These are phyloP conservation scores for Umbelopsis ramanniana DNA, from an alignment of 192 early-diverging fungal species.

Conservation along the genomic window DNA sequence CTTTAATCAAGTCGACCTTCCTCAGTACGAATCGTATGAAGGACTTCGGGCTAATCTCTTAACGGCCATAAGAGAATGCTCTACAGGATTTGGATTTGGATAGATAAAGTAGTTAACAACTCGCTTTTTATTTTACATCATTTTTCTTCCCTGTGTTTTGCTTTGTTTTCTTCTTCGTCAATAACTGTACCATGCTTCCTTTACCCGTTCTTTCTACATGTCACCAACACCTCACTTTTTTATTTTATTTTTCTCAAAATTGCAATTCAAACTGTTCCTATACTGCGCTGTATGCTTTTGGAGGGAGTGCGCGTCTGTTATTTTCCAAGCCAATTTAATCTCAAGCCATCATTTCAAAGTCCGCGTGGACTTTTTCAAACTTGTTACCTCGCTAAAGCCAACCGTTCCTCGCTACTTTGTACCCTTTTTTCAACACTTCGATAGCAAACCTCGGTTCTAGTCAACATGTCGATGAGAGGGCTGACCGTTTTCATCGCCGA, in stretches of 20 bases:
- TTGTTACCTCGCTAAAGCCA: too few relatives aligned
- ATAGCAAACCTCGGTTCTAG: neutral
- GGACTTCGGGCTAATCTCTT: slow-evolving; percentile 79
- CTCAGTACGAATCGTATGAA: slow-evolving; percentile 92
- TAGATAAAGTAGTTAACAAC: slow-evolving; percentile 38
- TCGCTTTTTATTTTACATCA: neutral
- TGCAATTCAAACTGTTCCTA: neutral
- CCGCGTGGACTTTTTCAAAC: too few relatives aligned
- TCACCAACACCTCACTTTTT: neutral
- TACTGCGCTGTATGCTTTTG: neutral
- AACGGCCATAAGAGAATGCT: slow-evolving; percentile 90
- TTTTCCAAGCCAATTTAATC: too few relatives aligned
- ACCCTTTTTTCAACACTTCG: neutral
- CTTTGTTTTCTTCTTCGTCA: neutral
- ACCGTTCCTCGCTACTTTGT: neutral
- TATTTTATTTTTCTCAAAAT: neutral
- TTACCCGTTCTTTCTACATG: neutral
- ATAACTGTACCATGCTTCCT: slow-evolving; percentile 8
- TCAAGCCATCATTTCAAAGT: too few relatives aligned
- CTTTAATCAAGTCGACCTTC: slow-evolving; percentile 98
- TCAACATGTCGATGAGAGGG: slow-evolving; percentile 74
- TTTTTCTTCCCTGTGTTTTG: neutral
- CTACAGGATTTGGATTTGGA: slow-evolving; percentile 89
- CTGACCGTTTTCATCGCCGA: slow-evolving; percentile 97
- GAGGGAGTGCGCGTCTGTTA: too few relatives aligned